Conservation (phyloP, 192 early-diverging fungal genomes). For the Rhizophagus sp. region DNA sequence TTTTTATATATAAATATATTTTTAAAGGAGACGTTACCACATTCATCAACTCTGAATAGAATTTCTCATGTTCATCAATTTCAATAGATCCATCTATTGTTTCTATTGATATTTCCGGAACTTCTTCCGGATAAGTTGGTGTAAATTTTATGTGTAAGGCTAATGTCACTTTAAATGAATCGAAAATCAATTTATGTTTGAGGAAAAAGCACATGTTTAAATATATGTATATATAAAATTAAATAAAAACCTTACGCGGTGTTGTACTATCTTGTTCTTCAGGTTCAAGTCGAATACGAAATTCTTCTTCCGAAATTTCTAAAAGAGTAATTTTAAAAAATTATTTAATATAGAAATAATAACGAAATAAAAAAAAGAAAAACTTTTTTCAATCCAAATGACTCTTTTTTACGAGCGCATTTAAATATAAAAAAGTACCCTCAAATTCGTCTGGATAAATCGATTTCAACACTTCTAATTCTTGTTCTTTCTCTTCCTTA, state of each 20-base stretch:
- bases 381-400: too few relatives aligned
- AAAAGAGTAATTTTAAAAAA: background rate
- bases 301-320: constrained; percentile 47
- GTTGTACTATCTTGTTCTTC: constrained; percentile 67
- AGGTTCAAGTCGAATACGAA: constrained; percentile 56
- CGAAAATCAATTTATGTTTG: too few relatives aligned
- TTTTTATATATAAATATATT: background rate
- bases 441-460: constrained; percentile 81
- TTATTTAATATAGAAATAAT: background rate
- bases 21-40: constrained; percentile 26
- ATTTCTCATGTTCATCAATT: constrained; percentile 41
- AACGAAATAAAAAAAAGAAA: too few relatives aligned
- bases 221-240: background rate
- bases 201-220: too few relatives aligned
- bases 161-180: constrained; percentile 39
- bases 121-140: constrained; percentile 69
- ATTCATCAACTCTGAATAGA: constrained; percentile 22
- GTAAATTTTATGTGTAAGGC: constrained; percentile 66
- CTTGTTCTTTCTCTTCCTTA: constrained; percentile 76
- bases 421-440: constrained; percentile 41
- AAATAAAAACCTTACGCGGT: constrained; percentile 44
- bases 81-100: constrained; percentile 47
- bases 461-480: constrained; percentile 77
- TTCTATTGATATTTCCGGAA: constrained; percentile 65
- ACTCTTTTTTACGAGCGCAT: too few relatives aligned